A percentile compares a stretch with the other conserved stretches of the same genome.
These are phyloP conservation scores for Gilbertella persicaria DNA, from an alignment of 371 early-diverging fungal species.

Conservation along the genomic window DNA sequence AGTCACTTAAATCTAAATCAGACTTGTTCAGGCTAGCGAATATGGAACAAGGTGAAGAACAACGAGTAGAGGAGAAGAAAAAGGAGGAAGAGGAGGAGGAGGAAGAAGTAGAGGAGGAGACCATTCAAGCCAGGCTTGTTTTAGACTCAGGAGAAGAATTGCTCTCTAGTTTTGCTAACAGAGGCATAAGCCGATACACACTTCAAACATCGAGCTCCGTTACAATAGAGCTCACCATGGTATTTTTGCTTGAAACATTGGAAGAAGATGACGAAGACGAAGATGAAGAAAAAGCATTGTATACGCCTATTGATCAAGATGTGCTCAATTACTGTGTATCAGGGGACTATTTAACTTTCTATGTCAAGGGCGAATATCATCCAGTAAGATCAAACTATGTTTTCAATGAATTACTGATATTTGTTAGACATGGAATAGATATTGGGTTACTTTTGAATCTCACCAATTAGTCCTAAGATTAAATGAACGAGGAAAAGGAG, in stretches of 20 bases:
- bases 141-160: conserved; percentile 20
- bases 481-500: conserved; percentile 19
- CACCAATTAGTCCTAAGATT: conserved; percentile 11
- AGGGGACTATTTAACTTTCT: conserved; percentile 39
- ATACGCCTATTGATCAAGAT: conserved; percentile 17
- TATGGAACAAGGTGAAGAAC: not conserved
- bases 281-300: not conserved
- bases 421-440: conserved; percentile 16
- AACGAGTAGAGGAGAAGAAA: not conserved
- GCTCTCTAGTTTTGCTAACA: conserved; percentile 20
- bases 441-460: conserved; percentile 17
- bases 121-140: conserved; percentile 2
- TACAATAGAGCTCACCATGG: conserved; percentile 15
- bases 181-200: conserved; percentile 18
- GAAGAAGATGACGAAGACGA: conserved; percentile 4
- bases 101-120: not conserved
- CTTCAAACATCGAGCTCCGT: conserved; percentile 12
- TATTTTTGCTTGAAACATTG: conserved; percentile 12
- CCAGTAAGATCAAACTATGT: conserved; percentile 27
- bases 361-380: conserved; percentile 26
- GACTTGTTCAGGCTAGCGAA: not conserved
- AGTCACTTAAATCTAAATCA: conserved; percentile 3
- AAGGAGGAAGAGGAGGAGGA: not conserved
- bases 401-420: no score
- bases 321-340: conserved; percentile 15